Conservation (phyloP, 2,329 filamentous ascomycete genomes). For the Nannizzia gypsea region DNA sequence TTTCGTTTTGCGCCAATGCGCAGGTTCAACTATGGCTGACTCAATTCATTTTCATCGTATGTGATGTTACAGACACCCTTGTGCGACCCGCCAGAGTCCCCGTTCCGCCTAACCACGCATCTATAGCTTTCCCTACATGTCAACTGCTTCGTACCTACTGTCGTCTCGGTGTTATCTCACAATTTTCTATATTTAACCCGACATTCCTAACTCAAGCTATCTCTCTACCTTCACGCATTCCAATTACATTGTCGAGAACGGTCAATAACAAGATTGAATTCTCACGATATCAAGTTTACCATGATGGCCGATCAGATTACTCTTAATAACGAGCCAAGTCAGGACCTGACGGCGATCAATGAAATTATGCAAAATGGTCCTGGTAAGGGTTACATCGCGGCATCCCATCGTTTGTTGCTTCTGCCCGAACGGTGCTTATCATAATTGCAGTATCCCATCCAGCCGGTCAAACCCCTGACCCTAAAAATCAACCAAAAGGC, state of each 20-base stretch:
- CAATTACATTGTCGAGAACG: not conserved
- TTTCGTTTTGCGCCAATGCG: not conserved
- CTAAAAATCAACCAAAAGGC: conserved; percentile 6
- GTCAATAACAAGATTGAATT: not conserved
- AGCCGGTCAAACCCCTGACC: not conserved
- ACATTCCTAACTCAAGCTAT: not conserved
- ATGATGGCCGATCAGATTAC: conserved; percentile 29
- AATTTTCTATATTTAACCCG: not conserved
- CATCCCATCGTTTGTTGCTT: conserved; percentile 2
- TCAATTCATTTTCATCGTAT: not conserved
- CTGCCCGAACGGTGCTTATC: conserved; percentile 9
- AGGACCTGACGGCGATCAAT: conserved; percentile 32
- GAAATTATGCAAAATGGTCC: conserved; percentile 29
- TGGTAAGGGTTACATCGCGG: conserved; percentile 24
- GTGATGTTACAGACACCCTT: not conserved
- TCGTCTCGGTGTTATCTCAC: not conserved
- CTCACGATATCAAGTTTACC: not conserved
- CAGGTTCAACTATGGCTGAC: not conserved
- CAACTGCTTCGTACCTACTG: not conserved
- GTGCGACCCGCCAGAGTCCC: not conserved
- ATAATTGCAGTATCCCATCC: conserved; percentile 11
- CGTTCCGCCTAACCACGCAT: not conserved
- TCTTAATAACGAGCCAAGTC: conserved; percentile 25
- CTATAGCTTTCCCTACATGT: conserved; percentile 1
- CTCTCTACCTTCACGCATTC: not conserved